Base-by-base conservation (phyloP, 2,329 filamentous ascomycete genomes). In the Macroventuria anomochaeta region DNA sequence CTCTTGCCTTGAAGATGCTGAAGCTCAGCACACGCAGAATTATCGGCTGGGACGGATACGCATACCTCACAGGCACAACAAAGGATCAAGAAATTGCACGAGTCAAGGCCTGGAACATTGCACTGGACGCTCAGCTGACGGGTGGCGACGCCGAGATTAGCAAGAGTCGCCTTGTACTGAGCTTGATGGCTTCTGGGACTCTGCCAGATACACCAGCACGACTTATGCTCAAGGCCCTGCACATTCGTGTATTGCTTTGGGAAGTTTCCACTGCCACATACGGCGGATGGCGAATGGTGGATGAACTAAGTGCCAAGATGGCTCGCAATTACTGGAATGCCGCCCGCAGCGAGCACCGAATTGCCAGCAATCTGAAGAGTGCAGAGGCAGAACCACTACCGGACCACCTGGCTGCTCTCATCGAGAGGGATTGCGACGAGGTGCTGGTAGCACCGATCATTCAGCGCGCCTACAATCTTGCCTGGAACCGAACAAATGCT, bases 51-150 rank as follows among this genome's bases (percentile, higher is more conserved):
- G 83, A 88, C 23, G 81, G 88, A 8, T 97, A 95, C 71, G 88
- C 92, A 51, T 82, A 86, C 69, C 77, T 96, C 32, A 93, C 90
- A 2, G 91, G 91, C 0, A 84, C 89, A 40, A 93, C 88, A 1
- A 86, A 89, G 62, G 91, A 96, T 53, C 88, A 96, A 72, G 93
- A 97, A 73, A 85, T 84, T 44, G 93, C 91, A 6, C 85, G 93
- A 23, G 84, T 96, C 66, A 95, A 96, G 76, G 91, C 92, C 0
- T 97, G 93, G 93, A 85, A 88, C 28, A 96, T 96, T 67, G 93
- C 93, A 12, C 83, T 97, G 48, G 93, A 97, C 74, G 92, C 93
- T 21, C 93, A 97, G 73, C 82, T 97, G 17, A 91, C 91, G 8
- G 93, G 93, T 34, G 93, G 93, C 12, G 93, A 97, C 74, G 84